These are phyloP conservation scores for Annulohypoxylon moriforme DNA, from an alignment of 495 filamentous ascomycete genomes.

Conservation along the genomic window DNA sequence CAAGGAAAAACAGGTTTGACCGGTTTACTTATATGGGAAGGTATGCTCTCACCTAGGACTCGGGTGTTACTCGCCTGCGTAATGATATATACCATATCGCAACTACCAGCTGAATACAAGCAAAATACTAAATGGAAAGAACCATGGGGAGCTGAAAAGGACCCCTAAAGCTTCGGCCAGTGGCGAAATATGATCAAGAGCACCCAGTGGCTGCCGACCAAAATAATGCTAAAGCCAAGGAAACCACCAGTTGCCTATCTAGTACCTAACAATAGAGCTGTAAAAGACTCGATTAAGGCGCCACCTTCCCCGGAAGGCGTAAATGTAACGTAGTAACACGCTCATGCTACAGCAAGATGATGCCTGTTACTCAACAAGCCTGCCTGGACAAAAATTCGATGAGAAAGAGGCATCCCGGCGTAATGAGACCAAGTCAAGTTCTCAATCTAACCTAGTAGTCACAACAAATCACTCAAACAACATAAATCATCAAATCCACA, in stretches of 20 bases:
- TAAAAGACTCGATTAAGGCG: no score
- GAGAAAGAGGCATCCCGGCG: no score
- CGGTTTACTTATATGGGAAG: constrained; percentile 19
- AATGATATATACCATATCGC: background rate
- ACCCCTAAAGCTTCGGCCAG: background rate
- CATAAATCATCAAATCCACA: background rate
- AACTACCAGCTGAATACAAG: background rate
- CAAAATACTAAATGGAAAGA: background rate
- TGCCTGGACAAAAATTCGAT: background rate
- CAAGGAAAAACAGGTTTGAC: background rate
- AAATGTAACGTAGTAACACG: no score
- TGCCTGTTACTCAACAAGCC: no score
- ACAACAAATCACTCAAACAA: background rate
- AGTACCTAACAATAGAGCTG: no score
- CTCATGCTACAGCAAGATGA: no score
- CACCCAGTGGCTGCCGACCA: no score
- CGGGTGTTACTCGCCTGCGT: background rate
- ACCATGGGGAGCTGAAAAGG: background rate
- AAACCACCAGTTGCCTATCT: background rate
- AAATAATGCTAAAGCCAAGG: no score
- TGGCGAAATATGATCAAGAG: background rate
- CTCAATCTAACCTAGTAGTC: background rate
- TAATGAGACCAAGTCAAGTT: no score
- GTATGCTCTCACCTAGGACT: background rate
- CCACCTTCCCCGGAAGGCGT: no score